phyloP scores from a whole-genome alignment of 2,329 filamentous ascomycete genomes.

The Beauveria bassiana region DNA sequence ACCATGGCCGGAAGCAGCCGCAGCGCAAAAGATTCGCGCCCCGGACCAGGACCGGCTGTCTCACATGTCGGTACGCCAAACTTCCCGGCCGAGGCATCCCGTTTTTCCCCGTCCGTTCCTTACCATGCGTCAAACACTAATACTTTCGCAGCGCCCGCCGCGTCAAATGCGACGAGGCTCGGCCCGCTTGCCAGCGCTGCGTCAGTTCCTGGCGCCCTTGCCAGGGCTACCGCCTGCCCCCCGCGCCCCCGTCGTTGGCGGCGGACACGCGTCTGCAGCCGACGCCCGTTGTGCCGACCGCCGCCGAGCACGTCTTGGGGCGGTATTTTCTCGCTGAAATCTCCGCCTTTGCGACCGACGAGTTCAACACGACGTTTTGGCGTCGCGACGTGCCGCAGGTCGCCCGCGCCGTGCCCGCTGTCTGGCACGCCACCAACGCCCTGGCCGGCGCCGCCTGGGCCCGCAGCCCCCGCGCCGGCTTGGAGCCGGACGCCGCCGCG shows the following conservation, averaged over 20 bases:
- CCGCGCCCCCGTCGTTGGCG: not conserved
- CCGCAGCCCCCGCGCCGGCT: not conserved
- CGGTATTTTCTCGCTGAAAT: not conserved
- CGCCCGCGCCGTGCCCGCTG: not conserved
- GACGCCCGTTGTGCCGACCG: not conserved
- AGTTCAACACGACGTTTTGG: not conserved
- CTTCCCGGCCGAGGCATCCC: not conserved
- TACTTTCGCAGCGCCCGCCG: not conserved
- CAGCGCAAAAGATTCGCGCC: not conserved
- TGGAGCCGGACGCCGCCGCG: not conserved
- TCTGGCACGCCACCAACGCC: slow-evolving; percentile 2
- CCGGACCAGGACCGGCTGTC: not conserved
- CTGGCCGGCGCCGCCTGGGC: not conserved
- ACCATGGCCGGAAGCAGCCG: not conserved
- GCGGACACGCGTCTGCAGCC: not conserved
- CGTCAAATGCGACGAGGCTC: not conserved
- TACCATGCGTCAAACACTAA: no score
- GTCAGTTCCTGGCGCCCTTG: not conserved
- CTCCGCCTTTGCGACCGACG: not conserved
- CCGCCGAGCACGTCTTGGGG: not conserved
- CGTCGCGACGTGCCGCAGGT: not conserved
- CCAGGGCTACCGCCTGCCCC: not conserved
- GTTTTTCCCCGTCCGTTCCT: no score
- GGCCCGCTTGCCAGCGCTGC: not conserved
- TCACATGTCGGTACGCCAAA: not conserved